Percentiles rank a stretch among this genome's conserved stretches.
phyloP scores from a whole-genome alignment of 2,329 filamentous ascomycete species.

The Sporothrix dimorphospora region DNA sequence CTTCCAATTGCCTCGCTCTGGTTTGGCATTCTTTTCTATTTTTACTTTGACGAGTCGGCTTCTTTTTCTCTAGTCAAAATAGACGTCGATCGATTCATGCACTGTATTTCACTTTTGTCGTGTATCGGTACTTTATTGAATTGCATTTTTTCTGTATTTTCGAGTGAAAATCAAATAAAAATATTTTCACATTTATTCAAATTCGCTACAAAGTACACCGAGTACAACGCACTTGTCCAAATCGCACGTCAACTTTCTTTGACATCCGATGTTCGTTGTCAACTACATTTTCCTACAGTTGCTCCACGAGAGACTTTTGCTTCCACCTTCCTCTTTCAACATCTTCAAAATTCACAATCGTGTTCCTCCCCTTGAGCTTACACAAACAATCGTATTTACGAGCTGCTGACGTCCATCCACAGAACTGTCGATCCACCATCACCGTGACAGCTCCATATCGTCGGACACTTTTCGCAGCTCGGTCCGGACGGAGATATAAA shows the following conservation, averaged over 20 bases:
- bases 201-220: too few species aligned
- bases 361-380: not conserved
- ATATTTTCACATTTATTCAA: too few species aligned
- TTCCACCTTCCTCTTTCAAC: not conserved
- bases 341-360: not conserved
- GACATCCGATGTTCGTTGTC: not conserved
- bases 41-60: too few species aligned
- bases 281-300: too few species aligned
- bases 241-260: not conserved
- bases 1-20: not conserved
- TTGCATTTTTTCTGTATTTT: too few species aligned
- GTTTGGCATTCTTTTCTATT: not conserved
- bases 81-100: too few species aligned
- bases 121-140: too few species aligned
- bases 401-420: not conserved
- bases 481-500: not conserved
- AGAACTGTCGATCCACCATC: not conserved
- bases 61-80: too few species aligned
- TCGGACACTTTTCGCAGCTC: constrained; percentile 11
- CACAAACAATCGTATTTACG: constrained; percentile 8
- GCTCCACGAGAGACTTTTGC: not conserved
- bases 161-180: too few species aligned
- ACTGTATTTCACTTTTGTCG: too few species aligned
- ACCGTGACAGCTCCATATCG: not conserved
- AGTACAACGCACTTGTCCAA: too few species aligned